Conservation (phyloP, 805 yeast species). For the Metschnikowia picachoensis region DNA sequence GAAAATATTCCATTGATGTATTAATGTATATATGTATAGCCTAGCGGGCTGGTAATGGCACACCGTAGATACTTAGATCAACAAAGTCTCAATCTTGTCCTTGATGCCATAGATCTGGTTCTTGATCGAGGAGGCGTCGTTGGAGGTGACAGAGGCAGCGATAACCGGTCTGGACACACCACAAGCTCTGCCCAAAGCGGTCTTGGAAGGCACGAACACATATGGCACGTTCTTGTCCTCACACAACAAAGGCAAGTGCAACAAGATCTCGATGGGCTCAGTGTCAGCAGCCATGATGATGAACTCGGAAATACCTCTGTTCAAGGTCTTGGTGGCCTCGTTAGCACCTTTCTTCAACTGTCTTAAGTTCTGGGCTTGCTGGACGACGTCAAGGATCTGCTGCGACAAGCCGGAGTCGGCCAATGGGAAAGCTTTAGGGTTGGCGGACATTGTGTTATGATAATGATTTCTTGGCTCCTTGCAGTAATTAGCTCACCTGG, state of each 20-base stretch:
- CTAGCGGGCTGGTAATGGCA: too few species aligned
- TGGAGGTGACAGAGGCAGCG: conserved; percentile 96
- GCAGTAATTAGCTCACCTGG: conserved; percentile 28
- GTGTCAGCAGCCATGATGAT: conserved; percentile 99
- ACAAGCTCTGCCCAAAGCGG: conserved; percentile 99
- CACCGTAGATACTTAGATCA: conserved; percentile 51
- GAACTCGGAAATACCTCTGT: conserved; percentile 99
- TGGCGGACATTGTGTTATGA: conserved; percentile 59
- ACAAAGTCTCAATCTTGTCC: conserved; percentile 97
- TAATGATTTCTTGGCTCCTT: conserved; percentile 23
- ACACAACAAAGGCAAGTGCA: conserved; percentile 95
- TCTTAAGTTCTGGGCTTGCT: conserved; percentile 96
- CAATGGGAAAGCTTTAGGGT: conserved; percentile 98
- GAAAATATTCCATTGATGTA: too few species aligned
- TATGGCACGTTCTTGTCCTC: conserved; percentile 99
- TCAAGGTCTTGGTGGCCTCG: conserved; percentile 98
- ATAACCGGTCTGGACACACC: conserved; percentile 99
- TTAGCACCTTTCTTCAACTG: conserved; percentile 99
- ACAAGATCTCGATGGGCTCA: conserved; percentile 96
- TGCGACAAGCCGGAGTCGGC: conserved; percentile 95
- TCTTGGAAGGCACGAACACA: conserved; percentile 97
- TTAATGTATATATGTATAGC: too few species aligned
- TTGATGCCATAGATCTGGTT: conserved; percentile 95
- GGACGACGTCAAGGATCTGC: conserved; percentile 96
- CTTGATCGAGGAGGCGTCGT: conserved; percentile 97